Evolutionary conservation across 139 green algal species (phyloP).

Genomic region (Micromonas pusilla): DNA sequence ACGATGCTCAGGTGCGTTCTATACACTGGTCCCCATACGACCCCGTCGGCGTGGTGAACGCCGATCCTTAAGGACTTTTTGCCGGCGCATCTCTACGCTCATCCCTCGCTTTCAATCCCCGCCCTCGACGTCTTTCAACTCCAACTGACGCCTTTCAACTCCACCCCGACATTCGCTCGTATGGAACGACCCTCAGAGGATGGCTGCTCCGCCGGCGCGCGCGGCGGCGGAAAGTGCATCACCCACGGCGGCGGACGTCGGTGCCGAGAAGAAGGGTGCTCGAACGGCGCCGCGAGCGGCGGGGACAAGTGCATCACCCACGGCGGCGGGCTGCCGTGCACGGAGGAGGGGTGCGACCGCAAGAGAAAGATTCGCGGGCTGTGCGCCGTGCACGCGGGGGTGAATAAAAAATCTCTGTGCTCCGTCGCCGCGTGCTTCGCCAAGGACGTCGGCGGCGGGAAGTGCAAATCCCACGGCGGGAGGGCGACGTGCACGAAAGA

Average conservation of each 20-base stretch:
- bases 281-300: neutral
- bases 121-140: too few species aligned
- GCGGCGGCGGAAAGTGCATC: slow-evolving; percentile 3
- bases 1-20: neutral
- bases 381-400: neutral
- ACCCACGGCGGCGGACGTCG: neutral
- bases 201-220: neutral
- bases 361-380: neutral
- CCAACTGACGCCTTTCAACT: too few species aligned
- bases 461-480: slow-evolving; percentile 1
- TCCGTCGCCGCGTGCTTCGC: neutral
- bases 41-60: too few species aligned
- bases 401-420: neutral
- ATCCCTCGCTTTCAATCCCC: too few species aligned
- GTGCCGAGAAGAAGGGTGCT: neutral
- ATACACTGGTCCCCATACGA: too few species aligned
- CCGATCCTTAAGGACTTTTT: too few species aligned
- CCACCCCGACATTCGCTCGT: too few species aligned
- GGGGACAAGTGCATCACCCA: neutral
- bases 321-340: slow-evolving; percentile 1
- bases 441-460: neutral
- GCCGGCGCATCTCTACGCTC: too few species aligned
- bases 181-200: too few species aligned
- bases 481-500: neutral
- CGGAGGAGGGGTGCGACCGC: slow-evolving; percentile 3